phyloP scores from a whole-genome alignment of 2,329 filamentous ascomycete genomes.

The Plenodomus lindquistii region DNA sequence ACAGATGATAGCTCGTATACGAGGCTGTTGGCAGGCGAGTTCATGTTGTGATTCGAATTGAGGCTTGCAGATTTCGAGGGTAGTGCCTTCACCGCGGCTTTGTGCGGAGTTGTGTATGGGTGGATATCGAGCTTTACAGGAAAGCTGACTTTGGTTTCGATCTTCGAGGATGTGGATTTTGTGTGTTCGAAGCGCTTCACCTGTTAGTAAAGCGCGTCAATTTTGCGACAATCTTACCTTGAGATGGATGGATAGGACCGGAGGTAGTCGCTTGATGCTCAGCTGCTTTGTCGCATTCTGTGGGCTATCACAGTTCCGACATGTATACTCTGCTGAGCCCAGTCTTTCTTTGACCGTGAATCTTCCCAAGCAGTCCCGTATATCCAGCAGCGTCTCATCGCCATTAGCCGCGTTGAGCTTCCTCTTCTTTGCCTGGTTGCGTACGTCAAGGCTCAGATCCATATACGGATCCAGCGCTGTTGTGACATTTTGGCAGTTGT shows the following conservation, averaged over 20 bases:
- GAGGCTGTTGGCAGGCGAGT: constrained; percentile 56
- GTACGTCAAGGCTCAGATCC: constrained; percentile 86
- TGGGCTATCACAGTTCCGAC: constrained; percentile 72
- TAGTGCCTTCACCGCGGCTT: constrained; percentile 30
- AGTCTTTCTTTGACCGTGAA: constrained; percentile 84
- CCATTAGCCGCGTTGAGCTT: constrained; percentile 49
- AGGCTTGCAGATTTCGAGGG: constrained; percentile 43
- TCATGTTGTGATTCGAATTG: constrained; percentile 38
- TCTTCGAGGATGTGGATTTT: constrained; percentile 77
- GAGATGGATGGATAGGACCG: constrained; percentile 87
- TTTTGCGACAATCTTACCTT: constrained; percentile 63
- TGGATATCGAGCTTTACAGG: constrained; percentile 87
- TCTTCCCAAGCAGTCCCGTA: constrained; percentile 73
- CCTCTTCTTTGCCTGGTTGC: constrained; percentile 70
- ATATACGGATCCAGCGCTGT: constrained; percentile 86
- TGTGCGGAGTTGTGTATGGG: constrained; percentile 75
- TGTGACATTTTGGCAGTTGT: constrained; percentile 80
- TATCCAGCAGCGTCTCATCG: constrained; percentile 44
- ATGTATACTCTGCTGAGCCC: constrained; percentile 78
- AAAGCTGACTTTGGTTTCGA: constrained; percentile 84
- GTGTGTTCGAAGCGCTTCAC: constrained; percentile 73
- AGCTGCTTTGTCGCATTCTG: constrained; percentile 84
- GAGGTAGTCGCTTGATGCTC: constrained; percentile 81
- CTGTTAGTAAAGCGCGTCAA: constrained; percentile 18
- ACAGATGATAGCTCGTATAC: constrained; percentile 88